phyloP scores from a whole-genome alignment of 2,329 filamentous ascomycete genomes.

The Claviceps sp. region DNA sequence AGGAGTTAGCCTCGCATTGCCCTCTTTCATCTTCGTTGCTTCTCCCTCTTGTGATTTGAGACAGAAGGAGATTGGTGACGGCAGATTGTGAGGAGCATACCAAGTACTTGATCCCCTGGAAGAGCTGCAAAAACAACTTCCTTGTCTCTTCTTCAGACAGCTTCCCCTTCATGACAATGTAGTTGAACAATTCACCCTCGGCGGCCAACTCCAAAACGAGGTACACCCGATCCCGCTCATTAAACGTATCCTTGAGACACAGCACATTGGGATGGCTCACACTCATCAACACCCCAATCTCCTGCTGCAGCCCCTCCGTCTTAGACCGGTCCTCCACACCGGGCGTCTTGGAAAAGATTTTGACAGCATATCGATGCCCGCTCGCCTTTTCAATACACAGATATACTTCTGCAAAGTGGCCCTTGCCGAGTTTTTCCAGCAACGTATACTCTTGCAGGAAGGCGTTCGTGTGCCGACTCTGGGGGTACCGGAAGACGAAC shows the following conservation, averaged over 20 bases:
- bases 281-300: slow-evolving; percentile 94
- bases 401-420: slow-evolving; percentile 90
- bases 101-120: slow-evolving; percentile 88
- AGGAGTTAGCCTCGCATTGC: not conserved
- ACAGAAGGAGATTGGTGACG: too few relatives aligned
- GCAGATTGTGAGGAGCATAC: slow-evolving; percentile 37
- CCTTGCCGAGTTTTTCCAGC: slow-evolving; percentile 77
- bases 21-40: not conserved
- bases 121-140: slow-evolving; percentile 80
- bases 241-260: slow-evolving; percentile 89
- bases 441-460: slow-evolving; percentile 82
- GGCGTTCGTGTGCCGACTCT: slow-evolving; percentile 54
- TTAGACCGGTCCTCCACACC: slow-evolving; percentile 75
- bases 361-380: slow-evolving; percentile 78
- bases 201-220: slow-evolving; percentile 80
- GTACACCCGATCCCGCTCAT: slow-evolving; percentile 82
- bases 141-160: slow-evolving; percentile 72
- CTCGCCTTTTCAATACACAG: slow-evolving; percentile 76
- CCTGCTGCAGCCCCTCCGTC: slow-evolving; percentile 78
- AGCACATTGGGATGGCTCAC: slow-evolving; percentile 89
- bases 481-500: slow-evolving; percentile 86
- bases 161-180: slow-evolving; percentile 83
- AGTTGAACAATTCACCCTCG: slow-evolving; percentile 92
- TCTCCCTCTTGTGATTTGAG: too few relatives aligned
- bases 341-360: slow-evolving; percentile 78